These are phyloP conservation scores for Paramarasmius palmivorus DNA, from an alignment of 1,284 basidiomycete genomes.

Conservation along the genomic window DNA sequence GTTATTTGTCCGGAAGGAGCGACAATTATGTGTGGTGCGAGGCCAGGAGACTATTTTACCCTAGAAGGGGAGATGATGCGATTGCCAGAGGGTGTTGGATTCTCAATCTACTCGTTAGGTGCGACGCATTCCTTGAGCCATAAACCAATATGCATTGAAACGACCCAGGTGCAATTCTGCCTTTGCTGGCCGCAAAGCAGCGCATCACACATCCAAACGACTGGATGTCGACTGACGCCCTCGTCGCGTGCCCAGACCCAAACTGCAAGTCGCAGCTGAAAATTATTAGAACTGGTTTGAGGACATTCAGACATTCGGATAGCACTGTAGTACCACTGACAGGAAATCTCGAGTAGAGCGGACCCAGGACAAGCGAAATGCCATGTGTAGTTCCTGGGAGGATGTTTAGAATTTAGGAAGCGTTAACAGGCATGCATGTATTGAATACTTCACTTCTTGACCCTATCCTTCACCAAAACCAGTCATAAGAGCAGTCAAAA, in stretches of 20 bases:
- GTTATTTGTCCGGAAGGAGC: slow-evolving; percentile 55
- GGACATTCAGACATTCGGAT: slow-evolving; percentile 54
- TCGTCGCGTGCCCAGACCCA: slow-evolving; percentile 66
- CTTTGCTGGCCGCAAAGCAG: slow-evolving; percentile 65
- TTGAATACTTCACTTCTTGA: no score
- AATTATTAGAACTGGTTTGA: slow-evolving; percentile 48
- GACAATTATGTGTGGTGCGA: slow-evolving; percentile 61
- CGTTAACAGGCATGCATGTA: no score
- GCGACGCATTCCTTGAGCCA: slow-evolving; percentile 13
- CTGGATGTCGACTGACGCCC: slow-evolving; percentile 68
- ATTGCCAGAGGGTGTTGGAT: slow-evolving; percentile 58
- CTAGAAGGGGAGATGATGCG: slow-evolving; percentile 62
- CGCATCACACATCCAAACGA: slow-evolving; percentile 52
- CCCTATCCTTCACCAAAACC: no score
- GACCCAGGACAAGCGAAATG: no score
- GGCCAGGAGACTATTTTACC: slow-evolving; percentile 59
- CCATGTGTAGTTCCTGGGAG: no score
- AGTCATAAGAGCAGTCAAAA: no score
- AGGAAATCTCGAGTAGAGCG: not conserved
- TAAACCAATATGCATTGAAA: not conserved
- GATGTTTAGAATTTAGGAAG: no score
- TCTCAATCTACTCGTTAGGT: slow-evolving; percentile 69
- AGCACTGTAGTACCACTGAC: slow-evolving; percentile 49
- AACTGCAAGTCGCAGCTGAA: slow-evolving; percentile 56
- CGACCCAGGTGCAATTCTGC: slow-evolving; percentile 51